Percentiles rank a stretch among this genome's conserved stretches.
Evolutionary conservation across 2,329 filamentous ascomycete genomes (phyloP).

Genomic region (Neofusicoccum cordaticola): DNA sequence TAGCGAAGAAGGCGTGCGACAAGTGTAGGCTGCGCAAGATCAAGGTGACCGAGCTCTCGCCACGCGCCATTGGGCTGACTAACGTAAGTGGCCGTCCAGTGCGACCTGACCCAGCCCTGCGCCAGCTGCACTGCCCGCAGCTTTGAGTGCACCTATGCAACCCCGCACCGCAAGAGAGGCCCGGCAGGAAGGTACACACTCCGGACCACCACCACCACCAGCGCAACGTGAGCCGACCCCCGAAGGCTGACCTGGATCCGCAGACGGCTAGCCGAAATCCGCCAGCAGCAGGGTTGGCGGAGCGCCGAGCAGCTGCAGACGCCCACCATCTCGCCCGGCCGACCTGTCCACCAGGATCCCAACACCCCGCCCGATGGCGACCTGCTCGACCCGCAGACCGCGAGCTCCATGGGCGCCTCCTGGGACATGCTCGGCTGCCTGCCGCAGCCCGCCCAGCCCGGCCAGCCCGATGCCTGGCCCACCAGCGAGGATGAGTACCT

Average conservation of each 20-base stretch:
- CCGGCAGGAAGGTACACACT: conserved; percentile 1
- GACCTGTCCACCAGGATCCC: background rate
- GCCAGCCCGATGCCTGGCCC: background rate
- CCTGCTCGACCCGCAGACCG: background rate
- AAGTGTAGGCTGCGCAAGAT: conserved; percentile 13
- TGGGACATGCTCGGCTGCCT: conserved; percentile 12
- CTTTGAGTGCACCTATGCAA: conserved; percentile 14
- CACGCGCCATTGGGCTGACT: background rate
- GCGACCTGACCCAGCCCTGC: conserved; percentile 14
- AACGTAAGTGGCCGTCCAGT: conserved; percentile 7
- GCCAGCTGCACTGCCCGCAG: conserved; percentile 8
- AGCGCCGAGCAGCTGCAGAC: conserved; percentile 5
- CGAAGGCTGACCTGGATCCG: conserved; percentile 3
- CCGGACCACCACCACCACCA: background rate
- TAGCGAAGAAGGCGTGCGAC: conserved; percentile 13
- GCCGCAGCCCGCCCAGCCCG: background rate
- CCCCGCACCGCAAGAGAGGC: conserved; percentile 9
- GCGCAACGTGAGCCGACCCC: background rate
- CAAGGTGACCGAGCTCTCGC: background rate
- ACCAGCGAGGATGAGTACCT: conserved; percentile 8
- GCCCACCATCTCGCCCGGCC: conserved; percentile 7
- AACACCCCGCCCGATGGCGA: background rate
- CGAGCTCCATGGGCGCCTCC: background rate
- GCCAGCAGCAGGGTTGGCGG: conserved; percentile 10
- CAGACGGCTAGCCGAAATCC: conserved; percentile 10